A percentile compares a stretch with the other conserved stretches of the same genome.
Evolutionary conservation across 2,329 filamentous ascomycete species (phyloP).

Genomic region (Colletotrichum acutatum): DNA sequence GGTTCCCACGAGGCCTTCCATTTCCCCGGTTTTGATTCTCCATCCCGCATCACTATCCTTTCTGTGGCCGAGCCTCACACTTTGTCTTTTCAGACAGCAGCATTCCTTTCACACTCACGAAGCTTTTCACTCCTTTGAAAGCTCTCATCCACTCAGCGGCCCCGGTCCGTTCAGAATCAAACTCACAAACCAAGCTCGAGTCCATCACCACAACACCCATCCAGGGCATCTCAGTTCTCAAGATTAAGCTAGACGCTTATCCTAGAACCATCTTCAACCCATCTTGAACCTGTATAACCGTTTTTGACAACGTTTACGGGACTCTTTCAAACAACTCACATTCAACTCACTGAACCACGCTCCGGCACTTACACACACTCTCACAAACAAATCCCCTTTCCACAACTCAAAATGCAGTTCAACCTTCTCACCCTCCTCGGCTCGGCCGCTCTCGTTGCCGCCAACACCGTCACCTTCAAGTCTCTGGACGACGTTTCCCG

Average conservation of each 20-base stretch:
- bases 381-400: background rate
- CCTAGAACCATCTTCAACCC: slow-evolving; percentile 2
- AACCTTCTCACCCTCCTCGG: slow-evolving; percentile 55
- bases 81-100: slow-evolving; percentile 33
- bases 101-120: slow-evolving; percentile 24
- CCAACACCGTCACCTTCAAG: slow-evolving; percentile 66
- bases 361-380: slow-evolving; percentile 26
- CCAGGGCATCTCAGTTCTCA: slow-evolving; percentile 19
- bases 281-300: slow-evolving; percentile 16
- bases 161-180: slow-evolving; percentile 19
- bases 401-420: slow-evolving; percentile 64
- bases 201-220: slow-evolving; percentile 24
- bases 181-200: slow-evolving; percentile 21
- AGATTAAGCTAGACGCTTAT: slow-evolving; percentile 27
- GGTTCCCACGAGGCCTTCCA: background rate
- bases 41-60: slow-evolving; percentile 35
- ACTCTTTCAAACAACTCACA: slow-evolving; percentile 19
- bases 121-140: slow-evolving; percentile 37
- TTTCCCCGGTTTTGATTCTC: slow-evolving; percentile 10
- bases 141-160: slow-evolving; percentile 17
- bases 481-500: slow-evolving; percentile 65
- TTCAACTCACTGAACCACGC: slow-evolving; percentile 27
- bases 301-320: slow-evolving; percentile 31
- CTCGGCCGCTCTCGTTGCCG: slow-evolving; percentile 52
- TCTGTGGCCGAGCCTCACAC: slow-evolving; percentile 32